phyloP scores from a whole-genome alignment of 2,329 filamentous ascomycete genomes.

The Cercospora beticola region DNA sequence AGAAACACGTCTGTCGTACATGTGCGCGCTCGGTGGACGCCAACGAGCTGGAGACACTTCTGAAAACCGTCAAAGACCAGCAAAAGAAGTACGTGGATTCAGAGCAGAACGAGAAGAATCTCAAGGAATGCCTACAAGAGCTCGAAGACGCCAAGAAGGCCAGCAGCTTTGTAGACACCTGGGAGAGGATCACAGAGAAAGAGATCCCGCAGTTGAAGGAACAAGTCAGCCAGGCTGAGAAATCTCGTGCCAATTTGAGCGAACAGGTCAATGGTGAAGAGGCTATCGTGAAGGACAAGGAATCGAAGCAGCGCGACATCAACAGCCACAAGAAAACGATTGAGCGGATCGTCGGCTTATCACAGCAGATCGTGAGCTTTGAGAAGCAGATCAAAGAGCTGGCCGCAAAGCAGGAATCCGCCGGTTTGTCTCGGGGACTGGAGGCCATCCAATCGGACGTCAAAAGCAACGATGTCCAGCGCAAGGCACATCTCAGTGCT shows the following conservation, averaged over 20 bases:
- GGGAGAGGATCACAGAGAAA: constrained; percentile 62
- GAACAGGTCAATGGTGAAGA: constrained; percentile 63
- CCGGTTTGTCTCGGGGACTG: constrained; percentile 64
- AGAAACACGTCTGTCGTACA: constrained; percentile 71
- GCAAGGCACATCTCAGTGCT: constrained; percentile 61
- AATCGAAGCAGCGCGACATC: constrained; percentile 68
- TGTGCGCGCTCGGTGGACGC: constrained; percentile 69
- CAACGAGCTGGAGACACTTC: constrained; percentile 62
- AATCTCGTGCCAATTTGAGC: constrained; percentile 41
- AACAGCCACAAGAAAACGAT: constrained; percentile 77
- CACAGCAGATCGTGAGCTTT: constrained; percentile 69
- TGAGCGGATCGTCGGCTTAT: constrained; percentile 69
- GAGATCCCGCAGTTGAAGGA: constrained; percentile 70
- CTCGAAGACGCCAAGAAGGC: constrained; percentile 55
- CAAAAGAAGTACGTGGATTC: constrained; percentile 21
- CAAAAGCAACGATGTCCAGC: constrained; percentile 64
- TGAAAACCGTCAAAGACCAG: constrained; percentile 60
- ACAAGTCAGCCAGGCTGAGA: constrained; percentile 57
- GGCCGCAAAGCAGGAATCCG: constrained; percentile 70
- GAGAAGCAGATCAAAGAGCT: constrained; percentile 73
- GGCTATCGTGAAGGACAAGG: constrained; percentile 59
- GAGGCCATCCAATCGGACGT: constrained; percentile 83
- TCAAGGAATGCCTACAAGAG: constrained; percentile 59
- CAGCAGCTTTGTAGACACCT: constrained; percentile 70
- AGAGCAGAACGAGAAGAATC: constrained; percentile 28